Evolutionary conservation across 2,329 filamentous ascomycete genomes (phyloP).

Genomic region (Monilinia polystroma): DNA sequence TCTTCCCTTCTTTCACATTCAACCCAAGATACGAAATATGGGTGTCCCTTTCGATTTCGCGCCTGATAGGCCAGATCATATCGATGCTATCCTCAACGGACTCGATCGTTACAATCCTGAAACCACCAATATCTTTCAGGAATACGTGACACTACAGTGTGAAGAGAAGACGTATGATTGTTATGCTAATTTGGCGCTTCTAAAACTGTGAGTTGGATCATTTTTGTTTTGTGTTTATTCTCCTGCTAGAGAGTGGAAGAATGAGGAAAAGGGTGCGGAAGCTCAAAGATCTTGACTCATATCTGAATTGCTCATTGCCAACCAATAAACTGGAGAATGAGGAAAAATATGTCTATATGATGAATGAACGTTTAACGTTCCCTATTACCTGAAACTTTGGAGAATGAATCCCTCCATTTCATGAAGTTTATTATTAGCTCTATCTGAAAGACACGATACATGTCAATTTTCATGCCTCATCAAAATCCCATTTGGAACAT

Average conservation of each 20-base stretch:
- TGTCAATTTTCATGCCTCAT: constrained; percentile 21
- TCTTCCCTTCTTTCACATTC: neutral
- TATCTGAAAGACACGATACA: constrained; percentile 60
- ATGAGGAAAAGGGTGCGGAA: neutral
- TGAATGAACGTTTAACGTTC: constrained; percentile 85
- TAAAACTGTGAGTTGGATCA: constrained; percentile 82
- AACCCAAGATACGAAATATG: constrained; percentile 30
- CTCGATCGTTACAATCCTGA: constrained; percentile 99
- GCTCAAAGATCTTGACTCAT: neutral
- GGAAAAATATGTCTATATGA: constrained; percentile 51
- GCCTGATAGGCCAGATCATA: constrained; percentile 87
- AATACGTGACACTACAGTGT: constrained; percentile 92
- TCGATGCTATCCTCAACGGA: constrained; percentile 91
- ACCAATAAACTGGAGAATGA: neutral
- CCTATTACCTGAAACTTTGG: constrained; percentile 88
- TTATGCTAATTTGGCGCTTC: constrained; percentile 91
- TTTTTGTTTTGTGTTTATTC: constrained; percentile 18
- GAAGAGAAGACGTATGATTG: constrained; percentile 91
- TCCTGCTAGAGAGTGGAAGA: neutral
- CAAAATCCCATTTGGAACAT: neutral
- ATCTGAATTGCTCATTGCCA: neutral
- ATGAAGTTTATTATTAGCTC: constrained; percentile 75
- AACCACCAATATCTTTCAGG: constrained; percentile 88
- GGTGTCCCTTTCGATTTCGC: constrained; percentile 72
- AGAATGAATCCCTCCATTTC: constrained; percentile 55